Evolutionary conservation across 2,329 filamentous ascomycete genomes (phyloP).

Genomic region (Nemania sp.): DNA sequence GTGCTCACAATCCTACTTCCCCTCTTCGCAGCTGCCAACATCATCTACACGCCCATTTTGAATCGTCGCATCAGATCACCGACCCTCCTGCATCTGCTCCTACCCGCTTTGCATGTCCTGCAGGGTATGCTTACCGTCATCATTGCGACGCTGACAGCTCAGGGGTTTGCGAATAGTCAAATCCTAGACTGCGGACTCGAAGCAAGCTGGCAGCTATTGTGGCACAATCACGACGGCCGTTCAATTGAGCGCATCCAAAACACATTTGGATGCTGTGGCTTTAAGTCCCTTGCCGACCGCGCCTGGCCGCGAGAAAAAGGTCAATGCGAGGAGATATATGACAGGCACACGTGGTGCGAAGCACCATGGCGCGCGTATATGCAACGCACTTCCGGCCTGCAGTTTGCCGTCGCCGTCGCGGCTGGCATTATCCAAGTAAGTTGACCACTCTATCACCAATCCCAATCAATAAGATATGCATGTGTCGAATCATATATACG

Average conservation of each 20-base stretch:
- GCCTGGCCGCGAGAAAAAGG: constrained; percentile 63
- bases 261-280: constrained; percentile 73
- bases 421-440: constrained; percentile 69
- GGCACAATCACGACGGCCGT: constrained; percentile 59
- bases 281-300: constrained; percentile 67
- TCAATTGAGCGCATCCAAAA: constrained; percentile 73
- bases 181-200: constrained; percentile 65
- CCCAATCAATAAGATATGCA: neutral
- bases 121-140: constrained; percentile 59
- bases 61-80: constrained; percentile 25
- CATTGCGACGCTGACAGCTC: constrained; percentile 57
- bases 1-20: constrained; percentile 50
- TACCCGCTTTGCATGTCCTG: constrained; percentile 55
- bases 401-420: constrained; percentile 65
- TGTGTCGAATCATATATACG: neutral
- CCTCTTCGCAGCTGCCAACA: constrained; percentile 46
- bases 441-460: constrained; percentile 27
- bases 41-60: constrained; percentile 44
- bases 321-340: constrained; percentile 61
- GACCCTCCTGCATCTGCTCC: constrained; percentile 44
- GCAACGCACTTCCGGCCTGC: constrained; percentile 64
- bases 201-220: constrained; percentile 67
- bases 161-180: constrained; percentile 52
- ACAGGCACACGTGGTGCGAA: constrained; percentile 61
- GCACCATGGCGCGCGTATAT: constrained; percentile 68